A percentile compares a stretch with the other conserved stretches of the same genome.
phyloP scores from a whole-genome alignment of 805 yeast species.

The Zygoascus ofunaensis region DNA sequence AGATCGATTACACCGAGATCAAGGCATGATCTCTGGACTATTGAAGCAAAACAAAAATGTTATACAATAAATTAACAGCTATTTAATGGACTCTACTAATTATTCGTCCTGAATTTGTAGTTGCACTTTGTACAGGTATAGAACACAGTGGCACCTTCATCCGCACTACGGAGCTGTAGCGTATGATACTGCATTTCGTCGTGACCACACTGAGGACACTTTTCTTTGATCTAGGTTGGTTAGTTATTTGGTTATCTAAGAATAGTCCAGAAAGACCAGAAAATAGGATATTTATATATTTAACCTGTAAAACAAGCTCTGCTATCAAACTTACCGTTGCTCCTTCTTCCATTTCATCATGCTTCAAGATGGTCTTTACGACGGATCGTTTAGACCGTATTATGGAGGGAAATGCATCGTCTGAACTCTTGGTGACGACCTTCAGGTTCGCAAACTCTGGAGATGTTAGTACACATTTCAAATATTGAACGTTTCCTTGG shows the following conservation, averaged over 20 bases:
- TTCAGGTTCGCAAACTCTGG: conserved; percentile 41
- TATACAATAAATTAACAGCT: no score
- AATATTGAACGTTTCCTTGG: neutral
- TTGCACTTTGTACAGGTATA: conserved; percentile 93
- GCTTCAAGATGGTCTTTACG: conserved; percentile 75
- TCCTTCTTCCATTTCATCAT: conserved; percentile 80
- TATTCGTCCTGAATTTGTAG: conserved; percentile 89
- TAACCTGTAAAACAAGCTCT: neutral
- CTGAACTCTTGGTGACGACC: conserved; percentile 81
- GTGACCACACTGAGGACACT: conserved; percentile 97
- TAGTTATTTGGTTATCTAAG: neutral
- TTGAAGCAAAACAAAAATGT: no score
- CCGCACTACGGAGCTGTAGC: conserved; percentile 92
- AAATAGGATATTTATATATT: no score
- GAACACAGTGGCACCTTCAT: conserved; percentile 97
- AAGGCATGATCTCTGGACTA: conserved; percentile 5
- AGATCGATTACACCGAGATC: conserved; percentile 61
- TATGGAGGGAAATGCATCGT: conserved; percentile 88
- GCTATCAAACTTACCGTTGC: conserved; percentile 43
- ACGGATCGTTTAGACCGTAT: conserved; percentile 75
- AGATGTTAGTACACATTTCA: neutral
- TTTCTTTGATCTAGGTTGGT: conserved; percentile 58
- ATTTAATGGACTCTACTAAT: no score
- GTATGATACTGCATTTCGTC: conserved; percentile 99
- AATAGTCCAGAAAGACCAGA: conserved; percentile 10